phyloP scores from a whole-genome alignment of 2,329 filamentous ascomycete genomes.

The Gaeumannomyces sp. region DNA sequence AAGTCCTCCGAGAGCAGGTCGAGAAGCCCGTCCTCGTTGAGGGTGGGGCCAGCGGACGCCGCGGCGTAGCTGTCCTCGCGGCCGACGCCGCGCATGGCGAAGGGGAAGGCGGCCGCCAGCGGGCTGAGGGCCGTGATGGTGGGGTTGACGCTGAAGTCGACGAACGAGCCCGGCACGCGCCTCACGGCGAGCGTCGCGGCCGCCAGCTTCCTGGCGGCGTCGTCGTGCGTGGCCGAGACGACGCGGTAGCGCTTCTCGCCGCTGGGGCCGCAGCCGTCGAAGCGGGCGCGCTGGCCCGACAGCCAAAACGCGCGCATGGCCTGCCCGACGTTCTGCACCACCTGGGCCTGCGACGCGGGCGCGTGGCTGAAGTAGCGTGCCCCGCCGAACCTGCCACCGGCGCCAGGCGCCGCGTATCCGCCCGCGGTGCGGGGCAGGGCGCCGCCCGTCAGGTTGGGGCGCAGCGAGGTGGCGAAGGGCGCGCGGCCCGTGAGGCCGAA shows the following conservation, averaged over 20 bases:
- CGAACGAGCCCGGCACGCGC: conserved; percentile 64
- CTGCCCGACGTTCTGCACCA: conserved; percentile 90
- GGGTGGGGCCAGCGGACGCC: conserved; percentile 45
- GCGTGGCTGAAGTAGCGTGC: conserved; percentile 86
- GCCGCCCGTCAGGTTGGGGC: conserved; percentile 87
- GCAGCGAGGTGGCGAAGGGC: conserved; percentile 81
- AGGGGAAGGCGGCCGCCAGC: conserved; percentile 37
- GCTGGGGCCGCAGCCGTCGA: conserved; percentile 66
- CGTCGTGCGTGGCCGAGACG: conserved; percentile 68
- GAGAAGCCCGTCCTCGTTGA: conserved; percentile 79
- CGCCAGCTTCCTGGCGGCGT: conserved; percentile 62
- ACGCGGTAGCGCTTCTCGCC: conserved; percentile 76
- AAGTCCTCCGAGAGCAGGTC: conserved; percentile 85
- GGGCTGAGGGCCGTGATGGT: conserved; percentile 78
- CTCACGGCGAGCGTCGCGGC: conserved; percentile 33
- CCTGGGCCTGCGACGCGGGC: conserved; percentile 78
- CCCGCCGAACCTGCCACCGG: conserved; percentile 50
- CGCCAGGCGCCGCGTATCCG: conserved; percentile 72
- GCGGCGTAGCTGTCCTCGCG: conserved; percentile 19
- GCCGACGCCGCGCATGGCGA: conserved; percentile 29
- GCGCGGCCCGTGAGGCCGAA: conserved; percentile 65
- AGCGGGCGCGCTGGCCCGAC: conserved; percentile 83
- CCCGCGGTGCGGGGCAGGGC: conserved; percentile 78
- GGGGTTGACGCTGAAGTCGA: conserved; percentile 85
- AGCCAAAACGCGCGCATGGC: conserved; percentile 88